Evolutionary conservation across 1,284 basidiomycete species (phyloP), one percentile per base, ranked within the genome.

Genomic region (Tetrapyrgos nigripes): DNA sequence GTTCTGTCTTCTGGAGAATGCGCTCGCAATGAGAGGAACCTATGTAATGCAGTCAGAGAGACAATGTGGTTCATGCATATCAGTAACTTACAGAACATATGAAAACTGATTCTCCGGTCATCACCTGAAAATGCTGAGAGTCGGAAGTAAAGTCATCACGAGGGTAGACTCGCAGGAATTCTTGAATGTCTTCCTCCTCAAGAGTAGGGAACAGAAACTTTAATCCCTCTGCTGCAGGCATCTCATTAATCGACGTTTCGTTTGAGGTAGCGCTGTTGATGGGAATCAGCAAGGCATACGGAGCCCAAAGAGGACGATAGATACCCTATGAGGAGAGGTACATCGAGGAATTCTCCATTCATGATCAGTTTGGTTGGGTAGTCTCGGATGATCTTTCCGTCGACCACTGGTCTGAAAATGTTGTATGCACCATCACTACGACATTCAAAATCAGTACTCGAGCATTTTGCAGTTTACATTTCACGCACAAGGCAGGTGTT

Each of bases 241-340:
- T 63, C 8, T 78, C 77, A 9, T 74, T 70, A 1, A 77, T 77
- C 35, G 81, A 67, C 2, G 85, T 83, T 65, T 87, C 83, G 55
- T 88, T 85, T 13, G 83, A 81, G 1, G 83, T 85, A 0, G 84
- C 71, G 3, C 85, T 85, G 56, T 11, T 29, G 33, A 8, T 19
- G 35, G 26, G 26, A 23, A 24, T 19, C 5, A 29, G 33, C 4
- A 11, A 19, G n/a, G 3, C 19, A 19, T n/a, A n/a, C n/a, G n/a
- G n/a, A n/a, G n/a, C n/a, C n/a, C n/a, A 27, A 29, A 43, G 8
- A 37, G 27, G 21, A 6, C 33, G 19, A 19, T 28, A 69, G 78
- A 47, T 65, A 86, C 85, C 85, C 85, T 40, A 85, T 79, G 26
- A 88, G 80, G 2, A 87, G 64, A 17, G 84, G 81, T 4, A 87